Conservation (phyloP, 169 alveolate species). For the Pseudocohnilembus persalinus region DNA sequence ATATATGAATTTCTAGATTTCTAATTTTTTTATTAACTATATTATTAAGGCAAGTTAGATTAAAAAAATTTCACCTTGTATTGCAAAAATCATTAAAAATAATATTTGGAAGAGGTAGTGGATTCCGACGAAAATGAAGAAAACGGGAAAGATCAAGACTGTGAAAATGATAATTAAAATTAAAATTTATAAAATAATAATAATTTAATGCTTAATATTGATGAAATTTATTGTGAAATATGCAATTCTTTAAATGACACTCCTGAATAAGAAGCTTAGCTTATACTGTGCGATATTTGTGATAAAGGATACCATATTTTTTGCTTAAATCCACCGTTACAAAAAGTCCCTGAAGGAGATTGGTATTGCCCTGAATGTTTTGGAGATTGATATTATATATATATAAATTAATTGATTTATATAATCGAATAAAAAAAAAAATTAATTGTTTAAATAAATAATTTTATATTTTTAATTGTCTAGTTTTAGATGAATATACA, state of each 20-base stretch:
- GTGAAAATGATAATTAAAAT: too few species aligned
- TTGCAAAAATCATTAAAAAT: conserved; percentile 24
- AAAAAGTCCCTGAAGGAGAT: conserved; percentile 48
- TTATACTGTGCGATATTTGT: conserved; percentile 66
- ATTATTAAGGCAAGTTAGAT: conserved; percentile 18
- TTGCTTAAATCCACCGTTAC: conserved; percentile 47
- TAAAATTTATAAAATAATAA: too few species aligned
- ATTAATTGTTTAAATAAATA: too few species aligned
- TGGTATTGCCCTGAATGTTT: conserved; percentile 55
- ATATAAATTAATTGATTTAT: too few species aligned
- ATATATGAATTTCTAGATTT: too few species aligned
- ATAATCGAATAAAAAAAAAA: too few species aligned
- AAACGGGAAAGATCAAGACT: not conserved
- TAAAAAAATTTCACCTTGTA: conserved; percentile 23
- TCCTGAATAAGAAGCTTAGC: conserved; percentile 42
- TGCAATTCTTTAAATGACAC: too few species aligned
- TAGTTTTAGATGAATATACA: too few species aligned
- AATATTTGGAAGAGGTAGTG: conserved; percentile 20
- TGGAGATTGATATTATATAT: not conserved
- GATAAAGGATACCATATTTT: conserved; percentile 65
- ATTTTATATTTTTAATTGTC: too few species aligned
- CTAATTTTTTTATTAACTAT: too few species aligned
- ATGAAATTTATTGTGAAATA: conserved; percentile 15
- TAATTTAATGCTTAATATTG: not conserved
- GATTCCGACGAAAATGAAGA: not conserved